Evolutionary conservation across 352 stramenopile genomes (phyloP).

Genomic region (Phytophthora cryptogea): DNA sequence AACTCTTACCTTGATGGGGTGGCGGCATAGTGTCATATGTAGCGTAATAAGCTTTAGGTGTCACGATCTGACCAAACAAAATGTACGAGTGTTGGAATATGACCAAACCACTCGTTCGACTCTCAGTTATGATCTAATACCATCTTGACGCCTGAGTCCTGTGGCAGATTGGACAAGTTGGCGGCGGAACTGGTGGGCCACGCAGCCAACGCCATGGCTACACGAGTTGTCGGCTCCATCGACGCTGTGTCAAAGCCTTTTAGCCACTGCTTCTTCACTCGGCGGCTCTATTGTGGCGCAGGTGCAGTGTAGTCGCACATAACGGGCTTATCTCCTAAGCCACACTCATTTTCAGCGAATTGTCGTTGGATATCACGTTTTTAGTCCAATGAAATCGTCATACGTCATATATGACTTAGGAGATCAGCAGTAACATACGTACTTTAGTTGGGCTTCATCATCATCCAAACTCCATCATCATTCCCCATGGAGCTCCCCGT

Average conservation of each 20-base stretch:
- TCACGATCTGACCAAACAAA: slow-evolving; percentile 47
- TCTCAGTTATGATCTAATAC: slow-evolving; percentile 15
- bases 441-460: slow-evolving; percentile 13
- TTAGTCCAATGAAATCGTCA: neutral
- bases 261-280: slow-evolving; percentile 12
- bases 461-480: slow-evolving; percentile 11
- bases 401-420: slow-evolving; percentile 1
- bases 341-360: slow-evolving; percentile 13
- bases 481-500: slow-evolving; percentile 27
- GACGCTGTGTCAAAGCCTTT: neutral
- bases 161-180: slow-evolving; percentile 42
- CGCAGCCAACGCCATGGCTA: slow-evolving; percentile 29
- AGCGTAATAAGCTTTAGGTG: slow-evolving; percentile 59
- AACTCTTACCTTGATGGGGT: slow-evolving; percentile 50
- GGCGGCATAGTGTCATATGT: slow-evolving; percentile 75
- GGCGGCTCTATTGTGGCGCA: slow-evolving; percentile 10
- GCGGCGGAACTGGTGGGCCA: slow-evolving; percentile 48
- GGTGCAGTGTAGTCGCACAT: slow-evolving; percentile 15
- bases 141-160: slow-evolving; percentile 44
- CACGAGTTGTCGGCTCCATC: slow-evolving; percentile 23
- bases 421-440: slow-evolving; percentile 10
- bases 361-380: neutral
- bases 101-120: no score
- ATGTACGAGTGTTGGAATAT: no score
- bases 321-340: slow-evolving; percentile 21